Base-by-base conservation (phyloP, 2,329 filamentous ascomycete genomes). In the Knufia petricola region DNA sequence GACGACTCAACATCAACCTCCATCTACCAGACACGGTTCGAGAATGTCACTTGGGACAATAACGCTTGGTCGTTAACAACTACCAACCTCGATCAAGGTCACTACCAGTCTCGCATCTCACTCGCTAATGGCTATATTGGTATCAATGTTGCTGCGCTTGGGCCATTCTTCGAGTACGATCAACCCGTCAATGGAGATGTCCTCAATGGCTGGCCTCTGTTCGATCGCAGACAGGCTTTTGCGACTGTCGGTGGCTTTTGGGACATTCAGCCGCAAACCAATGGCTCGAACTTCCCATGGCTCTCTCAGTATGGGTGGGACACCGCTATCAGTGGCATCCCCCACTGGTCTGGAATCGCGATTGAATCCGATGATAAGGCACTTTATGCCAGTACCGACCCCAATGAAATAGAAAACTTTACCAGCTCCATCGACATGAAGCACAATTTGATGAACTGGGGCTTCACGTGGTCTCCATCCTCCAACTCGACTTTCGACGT, bases 211-310 rank as follows among this genome's bases (percentile, higher is more conserved):
- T 86, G 82, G 82, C 82, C 82, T 12, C 67, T 85, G 1, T 82
- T 77, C 62, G 73, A 76, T 50, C 66, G 72, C 19, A 70, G 82
- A 28, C 78, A 84, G 56, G 75, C 77, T 0, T 85, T 85, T 60
- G 78, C 78, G 1, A 84, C 81, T 0, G 75, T 86, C 23, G 74
- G 78, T 3, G 82, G 82, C 1, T 85, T 85, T 59, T 85, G 74
- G 61, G 73, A 84, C 52, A 69, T 69, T 2, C 78, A 84, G 59
- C 69, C 72, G 2, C 73, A 69, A 24, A 77, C 74, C 0, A 79
- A 77, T 38, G 72, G 74, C 0, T 75, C 75, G 4, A 85, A 85
- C 56, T 85, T 82, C 55, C 72, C 72, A 0, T 85, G 83, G 81
- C 62, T 87, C 37, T 72, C 77, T 49, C 77, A 85, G 55, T 82